A percentile compares a stretch with the other conserved stretches of the same genome.
Evolutionary conservation across 805 yeast species (phyloP).

Genomic region (Naumovozyma dairenensis): DNA sequence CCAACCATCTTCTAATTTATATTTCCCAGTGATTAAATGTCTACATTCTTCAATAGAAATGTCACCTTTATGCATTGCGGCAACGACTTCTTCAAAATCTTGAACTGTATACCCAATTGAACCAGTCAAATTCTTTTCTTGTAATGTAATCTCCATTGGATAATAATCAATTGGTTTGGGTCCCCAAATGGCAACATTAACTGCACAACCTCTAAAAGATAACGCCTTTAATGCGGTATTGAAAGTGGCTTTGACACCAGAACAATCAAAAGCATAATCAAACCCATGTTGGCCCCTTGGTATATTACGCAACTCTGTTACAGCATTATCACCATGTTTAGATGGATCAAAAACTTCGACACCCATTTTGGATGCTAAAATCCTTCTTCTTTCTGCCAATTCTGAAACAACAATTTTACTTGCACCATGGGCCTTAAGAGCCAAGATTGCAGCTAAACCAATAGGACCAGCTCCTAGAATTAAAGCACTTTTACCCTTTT

Average conservation of each 20-base stretch:
- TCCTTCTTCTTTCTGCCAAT: conserved; percentile 40
- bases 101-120: conserved; percentile 50
- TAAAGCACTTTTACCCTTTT: conserved; percentile 37
- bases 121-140: conserved; percentile 48
- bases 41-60: conserved; percentile 37
- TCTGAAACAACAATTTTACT: conserved; percentile 42
- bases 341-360: conserved; percentile 44
- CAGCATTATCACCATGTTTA: conserved; percentile 28
- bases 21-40: conserved; percentile 45
- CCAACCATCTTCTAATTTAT: conserved; percentile 40
- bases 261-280: conserved; percentile 44
- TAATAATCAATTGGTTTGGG: conserved; percentile 37
- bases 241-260: conserved; percentile 43
- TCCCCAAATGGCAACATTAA: conserved; percentile 61
- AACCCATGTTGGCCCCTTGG: conserved; percentile 39
- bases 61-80: conserved; percentile 38
- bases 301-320: conserved; percentile 31
- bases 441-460: conserved; percentile 49
- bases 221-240: conserved; percentile 41
- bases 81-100: conserved; percentile 49
- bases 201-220: conserved; percentile 46
- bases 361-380: conserved; percentile 38
- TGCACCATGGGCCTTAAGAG: conserved; percentile 41
- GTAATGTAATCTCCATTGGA: conserved; percentile 47
- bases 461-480: conserved; percentile 57